Conservation (phyloP, 768 basidiomycete species). For the Phanerochaete carnosa region DNA sequence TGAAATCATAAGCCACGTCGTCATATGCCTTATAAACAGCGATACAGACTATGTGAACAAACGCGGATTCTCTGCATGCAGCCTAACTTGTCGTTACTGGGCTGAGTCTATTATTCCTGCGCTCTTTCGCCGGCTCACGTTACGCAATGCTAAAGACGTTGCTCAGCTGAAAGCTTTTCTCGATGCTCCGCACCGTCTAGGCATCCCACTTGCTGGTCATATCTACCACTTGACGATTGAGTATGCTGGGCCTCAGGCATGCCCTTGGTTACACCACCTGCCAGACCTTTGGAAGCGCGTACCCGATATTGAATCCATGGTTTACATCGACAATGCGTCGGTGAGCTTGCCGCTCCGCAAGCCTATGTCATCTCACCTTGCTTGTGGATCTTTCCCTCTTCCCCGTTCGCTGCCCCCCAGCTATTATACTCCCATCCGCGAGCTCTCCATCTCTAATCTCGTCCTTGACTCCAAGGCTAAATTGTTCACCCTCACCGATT, state of each 20-base stretch:
- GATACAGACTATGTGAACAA: too few species aligned
- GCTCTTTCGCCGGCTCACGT: not conserved
- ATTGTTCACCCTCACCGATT: not conserved
- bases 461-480: not conserved
- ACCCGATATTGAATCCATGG: not conserved
- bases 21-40: too few species aligned
- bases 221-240: not conserved
- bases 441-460: not conserved
- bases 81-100: not conserved
- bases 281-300: not conserved
- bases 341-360: not conserved
- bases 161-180: not conserved
- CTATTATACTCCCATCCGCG: not conserved
- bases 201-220: not conserved
- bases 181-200: not conserved
- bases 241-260: too few species aligned
- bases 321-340: not conserved
- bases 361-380: not conserved
- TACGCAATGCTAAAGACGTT: not conserved
- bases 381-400: not conserved
- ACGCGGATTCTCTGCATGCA: not conserved
- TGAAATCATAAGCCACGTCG: too few species aligned
- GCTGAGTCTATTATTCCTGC: not conserved
- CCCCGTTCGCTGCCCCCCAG: not conserved
- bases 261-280: not conserved